Evolutionary conservation across 2,329 filamentous ascomycete species (phyloP), one percentile per base, ranked within the genome.

Genomic region (Teratosphaeria viscida): DNA sequence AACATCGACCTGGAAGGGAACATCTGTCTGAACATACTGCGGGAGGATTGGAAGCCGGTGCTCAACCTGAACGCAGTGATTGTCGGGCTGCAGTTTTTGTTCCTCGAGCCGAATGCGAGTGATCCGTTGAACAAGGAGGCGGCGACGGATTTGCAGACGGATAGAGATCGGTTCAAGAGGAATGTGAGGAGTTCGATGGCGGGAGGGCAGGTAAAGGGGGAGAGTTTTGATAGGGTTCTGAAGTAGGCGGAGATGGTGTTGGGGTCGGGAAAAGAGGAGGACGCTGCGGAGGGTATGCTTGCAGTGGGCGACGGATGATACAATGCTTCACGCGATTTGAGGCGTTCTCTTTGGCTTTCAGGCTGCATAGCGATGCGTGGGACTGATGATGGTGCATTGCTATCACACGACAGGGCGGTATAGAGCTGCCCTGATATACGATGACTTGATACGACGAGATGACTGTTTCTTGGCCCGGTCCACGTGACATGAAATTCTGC

Each of bases 71-170:
- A 97, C 72, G 92, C 94, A 16, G 91, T 97, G 49, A 94, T 99
- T 66, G 91, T 97, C 57, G 94, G 94, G 52, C 77, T 99, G 72
- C 74, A 96, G 87, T 97, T 97, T 72, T 82, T 99, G 57, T 99
- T 99, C 81, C 85, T 97, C 63, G 94, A 99, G 74, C 94, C 94
- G 19, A 99, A 99, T 72, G 91, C 94, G 10, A 92, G 89, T 55
- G 94, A 99, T 72, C 94, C 94, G n/a, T 79, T 99, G 62, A 99
- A 99, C 77, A 96, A 99, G 79, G 92, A 97, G 70, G 94, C 94
- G 0, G 94, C 94, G 3, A 91, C 96, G 62, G 94, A 97, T 71
- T 79, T 99, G 67, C 85, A 92, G 68, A 81, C 81, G 55, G 95
- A 94, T 74, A 80, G 91, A 43, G 94, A 97, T 58, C 84, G 81